Evolutionary conservation across 108 stramenopile species (phyloP), one percentile per base, ranked within the genome.

Genomic region (Fragilariopsis cylindrus): DNA sequence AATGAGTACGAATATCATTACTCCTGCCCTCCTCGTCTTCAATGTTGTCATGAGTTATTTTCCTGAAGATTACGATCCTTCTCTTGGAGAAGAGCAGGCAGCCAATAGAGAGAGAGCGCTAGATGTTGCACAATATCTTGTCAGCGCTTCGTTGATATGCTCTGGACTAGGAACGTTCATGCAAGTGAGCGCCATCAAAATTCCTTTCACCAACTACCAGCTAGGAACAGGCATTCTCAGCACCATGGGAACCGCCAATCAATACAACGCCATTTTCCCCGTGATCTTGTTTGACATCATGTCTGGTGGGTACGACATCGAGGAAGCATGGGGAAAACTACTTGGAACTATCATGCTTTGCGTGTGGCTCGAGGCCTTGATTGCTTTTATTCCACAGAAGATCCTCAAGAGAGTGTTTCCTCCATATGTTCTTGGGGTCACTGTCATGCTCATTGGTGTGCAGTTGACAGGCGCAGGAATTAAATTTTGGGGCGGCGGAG

Each of bases 201-300:
- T 85, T 62, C 82, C 81, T 41, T 56, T 50, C 11, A 85, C 79
- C 11, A 43, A 45, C 48, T 80, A 76, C 68, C 52, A 72, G 48
- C 71, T 85, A 42, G 84, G 84, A 71, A 83, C 84, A 15, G 84
- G 82, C 16, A 71, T 85, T 18, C 49, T 85, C 6, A 73, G 75
- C 13, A 79, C 80, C 49, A 84, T 84, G 81, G 84, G 81, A 4
- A 84, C 84, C 7, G 79, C 84, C 8, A 82, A 80, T 68, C 81
- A 81, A 7, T 82, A 80, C 60, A 75, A 82, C 43, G 81, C 81
- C 44, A 76, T 82, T 30, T 79, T 80, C 30, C 76, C 57, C 0
- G 81, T 76, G 39, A 79, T 79, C 66, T 52, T 82, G 4, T 71
- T 76, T 40, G 79, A 79, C 43, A 70, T 49, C 46, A 69, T 70